phyloP scores from a whole-genome alignment of 2,329 filamentous ascomycete species.

The Orbilia javanica region DNA sequence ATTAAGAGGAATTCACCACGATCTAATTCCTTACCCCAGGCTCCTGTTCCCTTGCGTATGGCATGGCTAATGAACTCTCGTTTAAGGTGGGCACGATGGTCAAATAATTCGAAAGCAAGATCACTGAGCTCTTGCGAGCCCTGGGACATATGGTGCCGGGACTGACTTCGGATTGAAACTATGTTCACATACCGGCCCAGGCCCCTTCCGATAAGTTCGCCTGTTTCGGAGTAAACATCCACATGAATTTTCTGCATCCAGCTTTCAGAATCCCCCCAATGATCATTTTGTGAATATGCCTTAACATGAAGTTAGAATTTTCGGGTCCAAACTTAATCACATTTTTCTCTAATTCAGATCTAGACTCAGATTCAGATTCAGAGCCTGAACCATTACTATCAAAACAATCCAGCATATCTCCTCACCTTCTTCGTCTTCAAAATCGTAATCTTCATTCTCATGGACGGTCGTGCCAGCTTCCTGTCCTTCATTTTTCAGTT shows the following conservation, averaged over 20 bases:
- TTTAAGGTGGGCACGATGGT: constrained; percentile 65
- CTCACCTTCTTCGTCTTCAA: too few relatives aligned
- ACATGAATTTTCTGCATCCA: background rate
- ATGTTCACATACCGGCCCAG: background rate
- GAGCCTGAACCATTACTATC: too few relatives aligned
- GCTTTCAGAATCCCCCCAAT: background rate
- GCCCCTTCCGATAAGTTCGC: background rate
- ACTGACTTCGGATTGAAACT: background rate
- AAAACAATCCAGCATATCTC: too few relatives aligned
- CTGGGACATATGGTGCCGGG: constrained; percentile 60
- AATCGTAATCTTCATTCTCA: too few relatives aligned
- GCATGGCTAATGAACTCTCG: constrained; percentile 63
- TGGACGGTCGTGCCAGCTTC: too few relatives aligned
- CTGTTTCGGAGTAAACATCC: background rate
- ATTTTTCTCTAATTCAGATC: background rate
- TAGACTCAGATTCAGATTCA: too few relatives aligned
- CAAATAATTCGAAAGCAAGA: constrained; percentile 65
- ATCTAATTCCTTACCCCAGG: constrained; percentile 63
- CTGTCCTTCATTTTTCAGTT: too few relatives aligned
- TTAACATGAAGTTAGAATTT: background rate
- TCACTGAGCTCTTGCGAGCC: background rate
- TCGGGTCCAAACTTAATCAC: background rate
- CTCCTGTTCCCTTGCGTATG: constrained; percentile 62
- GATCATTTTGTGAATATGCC: background rate
- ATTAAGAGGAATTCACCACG: constrained; percentile 62